Percentiles rank a stretch among this genome's conserved stretches.
These are phyloP conservation scores for Ormosia emarginata DNA, from an alignment of 306 rosid species.

Conservation along the genomic window DNA sequence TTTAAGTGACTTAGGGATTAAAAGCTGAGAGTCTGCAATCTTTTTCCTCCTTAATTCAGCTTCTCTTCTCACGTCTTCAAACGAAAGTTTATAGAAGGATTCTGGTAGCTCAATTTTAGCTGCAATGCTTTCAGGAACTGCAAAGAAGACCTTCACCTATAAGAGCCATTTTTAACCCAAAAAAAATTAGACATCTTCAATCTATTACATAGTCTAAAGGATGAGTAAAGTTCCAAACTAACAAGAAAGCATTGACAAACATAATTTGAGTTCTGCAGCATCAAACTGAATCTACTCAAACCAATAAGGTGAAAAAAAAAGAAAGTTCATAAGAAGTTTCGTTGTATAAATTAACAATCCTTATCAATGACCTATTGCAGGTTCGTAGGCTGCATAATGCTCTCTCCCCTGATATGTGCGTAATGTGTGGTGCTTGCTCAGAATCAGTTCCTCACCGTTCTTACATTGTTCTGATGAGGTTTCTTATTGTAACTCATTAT, in stretches of 20 bases:
- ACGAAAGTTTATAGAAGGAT: slow-evolving; percentile 72
- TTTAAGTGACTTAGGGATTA: slow-evolving; percentile 74
- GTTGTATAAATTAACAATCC: no score
- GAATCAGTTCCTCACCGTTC: no score
- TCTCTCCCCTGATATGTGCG: no score
- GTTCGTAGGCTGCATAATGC: no score
- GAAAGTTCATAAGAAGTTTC: not conserved
- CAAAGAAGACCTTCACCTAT: slow-evolving; percentile 87
- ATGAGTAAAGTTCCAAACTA: no score
- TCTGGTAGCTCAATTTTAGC: slow-evolving; percentile 87
- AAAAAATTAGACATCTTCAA: slow-evolving; percentile 3
- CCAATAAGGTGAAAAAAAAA: not conserved
- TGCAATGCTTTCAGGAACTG: slow-evolving; percentile 82
- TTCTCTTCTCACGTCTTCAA: slow-evolving; percentile 81
- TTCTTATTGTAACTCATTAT: no score
- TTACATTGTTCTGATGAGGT: no score
- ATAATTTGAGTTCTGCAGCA: not conserved
- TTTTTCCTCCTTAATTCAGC: slow-evolving; percentile 81
- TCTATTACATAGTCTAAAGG: no score
- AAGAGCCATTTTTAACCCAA: not conserved
- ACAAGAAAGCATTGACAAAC: no score
- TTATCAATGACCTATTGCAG: no score
- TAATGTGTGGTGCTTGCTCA: no score
- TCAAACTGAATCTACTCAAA: not conserved
- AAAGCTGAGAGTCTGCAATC: slow-evolving; percentile 88